Evolutionary conservation across 2,329 filamentous ascomycete genomes (phyloP).

Genomic region (Beauveria australis): DNA sequence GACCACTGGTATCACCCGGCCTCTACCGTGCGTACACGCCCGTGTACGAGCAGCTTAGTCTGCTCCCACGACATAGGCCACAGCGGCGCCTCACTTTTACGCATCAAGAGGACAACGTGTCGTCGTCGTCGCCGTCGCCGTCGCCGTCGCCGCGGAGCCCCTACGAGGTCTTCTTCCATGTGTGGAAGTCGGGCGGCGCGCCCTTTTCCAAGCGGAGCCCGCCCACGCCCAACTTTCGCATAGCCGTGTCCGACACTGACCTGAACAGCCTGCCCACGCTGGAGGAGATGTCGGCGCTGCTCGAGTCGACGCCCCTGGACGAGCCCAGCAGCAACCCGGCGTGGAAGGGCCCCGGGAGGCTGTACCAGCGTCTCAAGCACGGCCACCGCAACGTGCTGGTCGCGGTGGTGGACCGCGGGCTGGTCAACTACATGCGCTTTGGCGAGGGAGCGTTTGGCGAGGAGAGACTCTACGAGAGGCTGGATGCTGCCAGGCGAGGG

Average conservation of each 20-base stretch:
- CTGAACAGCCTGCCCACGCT: constrained; percentile 64
- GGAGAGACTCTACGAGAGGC: constrained; percentile 61
- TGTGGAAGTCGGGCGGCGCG: constrained; percentile 60
- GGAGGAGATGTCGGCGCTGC: constrained; percentile 59
- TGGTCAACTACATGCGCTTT: constrained; percentile 80
- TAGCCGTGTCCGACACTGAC: constrained; percentile 73
- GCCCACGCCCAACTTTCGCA: constrained; percentile 70
- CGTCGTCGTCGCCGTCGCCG: background rate
- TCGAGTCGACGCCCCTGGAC: constrained; percentile 66
- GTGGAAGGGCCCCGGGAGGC: constrained; percentile 33
- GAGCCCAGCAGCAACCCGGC: constrained; percentile 35
- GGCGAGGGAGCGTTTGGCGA: constrained; percentile 71
- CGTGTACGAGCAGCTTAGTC: constrained; percentile 67
- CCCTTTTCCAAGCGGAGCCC: constrained; percentile 74
- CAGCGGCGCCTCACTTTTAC: constrained; percentile 21
- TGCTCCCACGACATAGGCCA: constrained; percentile 65
- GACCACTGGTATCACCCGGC: constrained; percentile 55
- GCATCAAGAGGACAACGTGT: background rate
- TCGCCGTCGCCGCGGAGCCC: constrained; percentile 32
- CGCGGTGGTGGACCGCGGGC: constrained; percentile 80
- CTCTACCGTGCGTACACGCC: constrained; percentile 58
- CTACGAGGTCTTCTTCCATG: constrained; percentile 68
- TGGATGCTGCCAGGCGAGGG: constrained; percentile 29
- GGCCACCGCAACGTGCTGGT: constrained; percentile 77
- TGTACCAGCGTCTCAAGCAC: constrained; percentile 75